Evolutionary conservation across 768 basidiomycete species (phyloP).

Genomic region (Clitopilus passeckerianus): DNA sequence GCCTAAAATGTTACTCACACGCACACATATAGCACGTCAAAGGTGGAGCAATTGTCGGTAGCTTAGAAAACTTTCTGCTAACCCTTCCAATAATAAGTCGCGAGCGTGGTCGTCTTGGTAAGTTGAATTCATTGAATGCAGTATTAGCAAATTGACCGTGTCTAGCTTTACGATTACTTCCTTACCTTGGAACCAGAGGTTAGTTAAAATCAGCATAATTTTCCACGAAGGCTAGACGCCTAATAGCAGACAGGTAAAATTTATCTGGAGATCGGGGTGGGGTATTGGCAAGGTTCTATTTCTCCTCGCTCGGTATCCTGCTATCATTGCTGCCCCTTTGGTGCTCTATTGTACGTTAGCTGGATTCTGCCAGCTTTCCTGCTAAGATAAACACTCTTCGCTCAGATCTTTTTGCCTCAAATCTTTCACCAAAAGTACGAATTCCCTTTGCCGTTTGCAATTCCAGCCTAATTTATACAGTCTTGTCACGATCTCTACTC

Average conservation of each 20-base stretch:
- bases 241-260: conserved; percentile 5
- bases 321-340: conserved; percentile 4
- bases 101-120: neutral
- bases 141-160: neutral
- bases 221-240: too few species aligned
- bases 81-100: neutral
- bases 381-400: neutral
- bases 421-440: neutral
- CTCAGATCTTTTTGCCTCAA: neutral
- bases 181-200: neutral
- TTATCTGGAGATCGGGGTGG: conserved; percentile 7
- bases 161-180: neutral
- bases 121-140: neutral
- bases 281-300: conserved; percentile 5
- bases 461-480: too few species aligned
- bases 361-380: neutral
- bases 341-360: conserved; percentile 5
- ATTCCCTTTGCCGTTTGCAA: too few species aligned
- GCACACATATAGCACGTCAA: neutral
- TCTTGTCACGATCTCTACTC: neutral
- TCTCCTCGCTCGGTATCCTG: conserved; percentile 4
- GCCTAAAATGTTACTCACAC: neutral
- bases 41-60: neutral
- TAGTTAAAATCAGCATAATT: too few species aligned
- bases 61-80: neutral